A percentile compares a stretch with the other conserved stretches of the same genome.
Conservation (phyloP, 2,329 filamentous ascomycete genomes). For the Colletotrichum simmondsii region DNA sequence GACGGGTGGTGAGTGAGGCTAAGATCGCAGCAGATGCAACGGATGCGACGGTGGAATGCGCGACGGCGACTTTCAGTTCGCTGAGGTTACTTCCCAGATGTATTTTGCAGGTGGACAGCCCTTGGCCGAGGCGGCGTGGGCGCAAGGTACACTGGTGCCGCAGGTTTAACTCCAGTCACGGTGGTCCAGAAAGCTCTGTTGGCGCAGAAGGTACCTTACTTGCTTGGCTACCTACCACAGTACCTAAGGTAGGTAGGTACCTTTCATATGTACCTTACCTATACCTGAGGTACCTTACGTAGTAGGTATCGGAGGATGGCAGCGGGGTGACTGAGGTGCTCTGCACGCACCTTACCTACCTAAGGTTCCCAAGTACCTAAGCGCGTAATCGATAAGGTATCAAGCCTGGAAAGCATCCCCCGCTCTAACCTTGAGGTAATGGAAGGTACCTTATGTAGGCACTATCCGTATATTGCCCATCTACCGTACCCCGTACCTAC, state of each 20-base stretch:
- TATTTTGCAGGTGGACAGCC: neutral
- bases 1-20: neutral
- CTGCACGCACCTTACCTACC: too few relatives aligned
- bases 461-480: too few relatives aligned
- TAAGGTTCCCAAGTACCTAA: neutral
- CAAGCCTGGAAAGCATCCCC: neutral
- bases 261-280: too few relatives aligned
- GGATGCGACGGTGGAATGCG: neutral
- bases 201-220: neutral
- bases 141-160: neutral
- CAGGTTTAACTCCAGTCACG: neutral
- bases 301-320: neutral
- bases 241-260: too few relatives aligned
- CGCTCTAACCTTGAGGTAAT: neutral
- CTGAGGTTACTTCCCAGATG: neutral
- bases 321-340: neutral
- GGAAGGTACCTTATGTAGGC: too few relatives aligned
- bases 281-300: neutral
- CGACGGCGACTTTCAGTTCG: slow-evolving; percentile 1
- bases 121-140: neutral
- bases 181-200: neutral
- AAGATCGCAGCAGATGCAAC: neutral
- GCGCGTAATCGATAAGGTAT: neutral
- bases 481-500: too few relatives aligned
- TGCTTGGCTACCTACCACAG: too few relatives aligned